Percentiles rank a stretch among this genome's conserved stretches.
These are phyloP conservation scores for Nicotiana undulata DNA, from an alignment of 257 asterid species.

Conservation along the genomic window DNA sequence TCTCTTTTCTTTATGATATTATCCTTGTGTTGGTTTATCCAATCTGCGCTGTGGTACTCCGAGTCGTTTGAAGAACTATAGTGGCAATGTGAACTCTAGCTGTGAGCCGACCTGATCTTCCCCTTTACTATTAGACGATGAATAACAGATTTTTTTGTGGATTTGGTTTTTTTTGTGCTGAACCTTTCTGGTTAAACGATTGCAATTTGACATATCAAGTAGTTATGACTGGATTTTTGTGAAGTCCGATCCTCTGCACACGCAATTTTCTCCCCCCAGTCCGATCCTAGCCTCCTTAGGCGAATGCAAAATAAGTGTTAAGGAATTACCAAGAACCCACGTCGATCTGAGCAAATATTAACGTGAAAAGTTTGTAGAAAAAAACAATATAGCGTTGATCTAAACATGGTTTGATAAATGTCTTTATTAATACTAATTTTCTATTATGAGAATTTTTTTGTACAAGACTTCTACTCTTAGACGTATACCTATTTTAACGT, in stretches of 20 bases:
- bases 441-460: too few species aligned
- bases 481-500: too few species aligned
- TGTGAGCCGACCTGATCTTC: neutral
- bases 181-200: neutral
- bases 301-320: neutral
- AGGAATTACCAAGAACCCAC: neutral
- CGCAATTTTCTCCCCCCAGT: too few species aligned
- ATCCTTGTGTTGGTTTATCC: conserved; percentile 66
- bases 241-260: neutral
- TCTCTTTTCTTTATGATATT: conserved; percentile 29
- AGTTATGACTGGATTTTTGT: neutral
- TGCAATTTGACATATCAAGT: neutral
- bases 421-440: too few species aligned
- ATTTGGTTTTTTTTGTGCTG: neutral
- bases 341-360: neutral
- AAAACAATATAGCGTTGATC: too few species aligned
- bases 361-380: neutral
- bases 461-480: too few species aligned
- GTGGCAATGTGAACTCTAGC: neutral
- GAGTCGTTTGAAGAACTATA: conserved; percentile 5
- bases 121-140: neutral
- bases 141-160: neutral
- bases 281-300: neutral
- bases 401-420: too few species aligned
- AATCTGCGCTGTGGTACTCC: conserved; percentile 59